A percentile compares a stretch with the other conserved stretches of the same genome.
Conservation (phyloP, 495 filamentous ascomycete species). For the Paragyromitra xinjiangensis region DNA sequence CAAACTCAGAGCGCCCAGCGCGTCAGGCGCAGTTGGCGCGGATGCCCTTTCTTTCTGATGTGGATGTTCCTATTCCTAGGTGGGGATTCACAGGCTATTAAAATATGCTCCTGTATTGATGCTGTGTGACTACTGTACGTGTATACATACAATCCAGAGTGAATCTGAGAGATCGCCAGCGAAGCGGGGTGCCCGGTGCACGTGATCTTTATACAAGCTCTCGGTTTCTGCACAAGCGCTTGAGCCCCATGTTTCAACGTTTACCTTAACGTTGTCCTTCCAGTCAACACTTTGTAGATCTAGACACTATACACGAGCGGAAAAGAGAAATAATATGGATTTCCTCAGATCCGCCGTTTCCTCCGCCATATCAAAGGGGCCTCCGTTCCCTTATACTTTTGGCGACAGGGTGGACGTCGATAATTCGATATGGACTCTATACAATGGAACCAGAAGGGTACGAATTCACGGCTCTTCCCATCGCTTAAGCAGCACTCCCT, state of each 20-base stretch:
- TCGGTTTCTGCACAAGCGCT: constrained; percentile 25
- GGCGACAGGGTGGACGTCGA: constrained; percentile 89
- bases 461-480: not conserved
- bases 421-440: constrained; percentile 88
- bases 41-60: too few relatives aligned
- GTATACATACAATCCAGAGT: constrained; percentile 9
- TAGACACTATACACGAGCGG: not conserved
- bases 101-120: not conserved
- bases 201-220: constrained; percentile 28
- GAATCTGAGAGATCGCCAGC: not conserved
- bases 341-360: constrained; percentile 97
- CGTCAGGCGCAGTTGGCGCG: too few relatives aligned
- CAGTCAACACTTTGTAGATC: constrained; percentile 1
- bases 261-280: constrained; percentile 30
- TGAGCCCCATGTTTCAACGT: constrained; percentile 35
- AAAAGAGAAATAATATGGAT: constrained; percentile 70
- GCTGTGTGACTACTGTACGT: not conserved
- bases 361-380: constrained; percentile 93
- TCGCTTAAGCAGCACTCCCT: not conserved
- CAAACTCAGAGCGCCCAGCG: too few relatives aligned
- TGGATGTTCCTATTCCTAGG: too few relatives aligned
- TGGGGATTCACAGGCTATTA: too few relatives aligned
- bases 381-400: constrained; percentile 87
- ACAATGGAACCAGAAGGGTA: constrained; percentile 91
- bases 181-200: constrained; percentile 14